Conservation (phyloP, 208 protist genomes). For the Leishmania tarentolae region DNA sequence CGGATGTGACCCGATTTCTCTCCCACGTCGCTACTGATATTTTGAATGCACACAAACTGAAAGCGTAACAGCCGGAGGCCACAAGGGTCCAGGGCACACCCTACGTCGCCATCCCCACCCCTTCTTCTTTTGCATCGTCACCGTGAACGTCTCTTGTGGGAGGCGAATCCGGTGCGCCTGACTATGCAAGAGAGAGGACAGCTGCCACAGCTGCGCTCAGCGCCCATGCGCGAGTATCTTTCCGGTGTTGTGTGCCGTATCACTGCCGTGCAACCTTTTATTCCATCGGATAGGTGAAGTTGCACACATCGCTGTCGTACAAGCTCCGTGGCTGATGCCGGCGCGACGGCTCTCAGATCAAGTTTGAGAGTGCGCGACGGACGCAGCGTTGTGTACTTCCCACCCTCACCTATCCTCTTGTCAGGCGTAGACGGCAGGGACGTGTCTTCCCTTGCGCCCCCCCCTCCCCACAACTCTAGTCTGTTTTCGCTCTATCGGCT, state of each 20-base stretch:
- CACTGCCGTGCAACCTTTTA: background rate
- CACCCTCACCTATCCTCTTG: background rate
- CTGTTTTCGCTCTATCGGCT: background rate
- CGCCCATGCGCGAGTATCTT: background rate
- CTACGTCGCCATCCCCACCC: background rate
- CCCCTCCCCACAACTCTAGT: background rate
- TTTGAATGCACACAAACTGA: background rate
- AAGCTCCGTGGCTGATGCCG: background rate
- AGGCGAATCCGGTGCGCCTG: background rate
- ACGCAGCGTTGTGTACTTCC: background rate
- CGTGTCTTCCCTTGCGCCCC: background rate
- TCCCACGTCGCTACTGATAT: background rate
- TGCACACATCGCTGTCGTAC: background rate
- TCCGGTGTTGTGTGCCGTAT: background rate
- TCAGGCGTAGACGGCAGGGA: background rate
- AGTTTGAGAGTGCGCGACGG: background rate
- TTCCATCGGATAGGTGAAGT: background rate
- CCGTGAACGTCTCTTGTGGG: background rate
- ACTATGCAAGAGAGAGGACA: background rate
- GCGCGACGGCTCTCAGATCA: background rate
- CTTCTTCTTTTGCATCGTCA: background rate
- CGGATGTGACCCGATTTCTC: background rate
- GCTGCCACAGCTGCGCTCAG: background rate
- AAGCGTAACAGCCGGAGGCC: background rate
- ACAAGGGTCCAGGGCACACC: background rate